Percentiles rank a stretch among this genome's conserved stretches.
Evolutionary conservation across 106 monocot species (phyloP).

Genomic region (Acanthochlamys bracteata): DNA sequence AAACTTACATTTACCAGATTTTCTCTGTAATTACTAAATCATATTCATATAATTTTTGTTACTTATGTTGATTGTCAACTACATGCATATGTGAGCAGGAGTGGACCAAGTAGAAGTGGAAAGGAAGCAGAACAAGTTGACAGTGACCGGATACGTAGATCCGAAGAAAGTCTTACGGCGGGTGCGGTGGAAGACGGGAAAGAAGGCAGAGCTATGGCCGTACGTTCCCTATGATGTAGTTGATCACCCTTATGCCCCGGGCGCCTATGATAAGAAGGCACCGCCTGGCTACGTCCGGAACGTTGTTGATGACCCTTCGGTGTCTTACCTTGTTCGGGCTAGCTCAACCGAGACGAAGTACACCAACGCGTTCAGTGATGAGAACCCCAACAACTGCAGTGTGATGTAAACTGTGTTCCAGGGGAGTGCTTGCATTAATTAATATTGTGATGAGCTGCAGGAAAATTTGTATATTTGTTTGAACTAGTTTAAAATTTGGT

Average conservation of each 20-base stretch:
- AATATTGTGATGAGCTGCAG: too few species aligned
- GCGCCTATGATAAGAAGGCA: slow-evolving; percentile 6
- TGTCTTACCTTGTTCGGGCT: background rate
- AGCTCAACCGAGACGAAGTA: background rate
- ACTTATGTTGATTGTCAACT: too few species aligned
- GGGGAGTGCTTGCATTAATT: background rate
- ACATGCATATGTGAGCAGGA: background rate
- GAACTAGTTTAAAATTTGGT: too few species aligned
- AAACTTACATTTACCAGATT: background rate
- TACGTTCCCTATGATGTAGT: slow-evolving; percentile 6
- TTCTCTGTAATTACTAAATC: background rate
- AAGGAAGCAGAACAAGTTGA: background rate
- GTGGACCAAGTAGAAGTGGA: background rate
- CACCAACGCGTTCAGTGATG: slow-evolving; percentile 5
- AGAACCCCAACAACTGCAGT: background rate
- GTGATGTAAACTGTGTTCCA: background rate
- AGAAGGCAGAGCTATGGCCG: slow-evolving; percentile 7
- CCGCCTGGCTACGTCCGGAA: slow-evolving; percentile 4
- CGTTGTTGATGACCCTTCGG: background rate
- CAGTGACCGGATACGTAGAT: slow-evolving; percentile 7
- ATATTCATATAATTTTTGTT: background rate
- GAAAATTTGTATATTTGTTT: too few species aligned
- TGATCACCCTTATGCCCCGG: background rate
- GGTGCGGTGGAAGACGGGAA: slow-evolving; percentile 1
- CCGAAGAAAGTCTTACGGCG: background rate